Evolutionary conservation across 345 rosid genomes (phyloP).

Genomic region (Pistacia atlantica): DNA sequence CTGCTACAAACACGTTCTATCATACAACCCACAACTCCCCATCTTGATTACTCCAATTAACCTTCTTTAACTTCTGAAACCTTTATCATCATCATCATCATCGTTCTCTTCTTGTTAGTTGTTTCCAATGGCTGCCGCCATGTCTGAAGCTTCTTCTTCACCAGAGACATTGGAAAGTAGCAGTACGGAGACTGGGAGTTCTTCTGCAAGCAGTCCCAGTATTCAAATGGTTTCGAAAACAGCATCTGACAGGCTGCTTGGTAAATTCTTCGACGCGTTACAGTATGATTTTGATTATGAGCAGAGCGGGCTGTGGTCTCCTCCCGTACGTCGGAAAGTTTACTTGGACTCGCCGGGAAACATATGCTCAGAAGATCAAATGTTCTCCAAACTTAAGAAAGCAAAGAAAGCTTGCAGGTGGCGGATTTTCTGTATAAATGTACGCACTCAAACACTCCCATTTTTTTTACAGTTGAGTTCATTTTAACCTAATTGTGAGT

Average conservation of each 20-base stretch:
- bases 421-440: constrained; percentile 21
- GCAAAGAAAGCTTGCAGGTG: constrained; percentile 17
- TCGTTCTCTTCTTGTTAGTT: neutral
- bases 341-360: constrained; percentile 32
- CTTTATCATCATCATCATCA: neutral
- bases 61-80: neutral
- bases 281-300: constrained; percentile 44
- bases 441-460: neutral
- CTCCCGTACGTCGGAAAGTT: constrained; percentile 27
- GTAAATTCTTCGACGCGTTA: constrained; percentile 41
- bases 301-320: constrained; percentile 48
- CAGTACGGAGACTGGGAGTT: neutral
- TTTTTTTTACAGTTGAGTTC: neutral
- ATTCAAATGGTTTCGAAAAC: constrained; percentile 37
- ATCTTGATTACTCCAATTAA: neutral
- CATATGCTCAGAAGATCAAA: neutral
- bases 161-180: neutral
- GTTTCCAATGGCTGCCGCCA: neutral
- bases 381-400: constrained; percentile 18
- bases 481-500: too few species aligned
- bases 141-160: constrained; percentile 14
- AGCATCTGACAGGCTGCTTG: constrained; percentile 34
- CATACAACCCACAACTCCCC: neutral
- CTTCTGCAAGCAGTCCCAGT: neutral
- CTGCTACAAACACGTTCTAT: neutral